Percentiles rank a stretch among this genome's conserved stretches.
Evolutionary conservation across 495 filamentous ascomycete genomes (phyloP).

Genomic region (Zalerion maritima): DNA sequence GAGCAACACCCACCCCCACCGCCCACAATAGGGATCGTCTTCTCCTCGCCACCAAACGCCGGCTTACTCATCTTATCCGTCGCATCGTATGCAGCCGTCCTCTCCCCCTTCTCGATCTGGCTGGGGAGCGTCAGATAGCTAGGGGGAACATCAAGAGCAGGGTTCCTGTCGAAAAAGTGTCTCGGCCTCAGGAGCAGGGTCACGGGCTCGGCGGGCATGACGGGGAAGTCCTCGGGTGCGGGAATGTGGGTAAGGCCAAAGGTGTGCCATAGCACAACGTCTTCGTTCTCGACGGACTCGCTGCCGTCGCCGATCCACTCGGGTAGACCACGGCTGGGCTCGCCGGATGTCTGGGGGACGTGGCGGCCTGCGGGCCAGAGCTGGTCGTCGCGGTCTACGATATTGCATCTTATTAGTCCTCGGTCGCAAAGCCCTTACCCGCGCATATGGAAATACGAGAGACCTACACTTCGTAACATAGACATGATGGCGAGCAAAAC

Average conservation of each 20-base stretch:
- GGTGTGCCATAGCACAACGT: slow-evolving; percentile 92
- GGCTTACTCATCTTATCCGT: slow-evolving; percentile 30
- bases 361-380: slow-evolving; percentile 86
- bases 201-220: slow-evolving; percentile 92
- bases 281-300: slow-evolving; percentile 63
- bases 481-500: slow-evolving; percentile 81
- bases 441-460: background rate
- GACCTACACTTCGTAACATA: slow-evolving; percentile 80
- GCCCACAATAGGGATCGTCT: no score
- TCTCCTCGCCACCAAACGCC: no score
- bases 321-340: slow-evolving; percentile 62
- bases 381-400: slow-evolving; percentile 64
- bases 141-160: slow-evolving; percentile 75
- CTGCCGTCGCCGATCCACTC: slow-evolving; percentile 71
- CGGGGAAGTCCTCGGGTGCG: slow-evolving; percentile 79
- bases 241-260: slow-evolving; percentile 92
- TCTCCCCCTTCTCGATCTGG: slow-evolving; percentile 41
- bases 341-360: slow-evolving; percentile 84
- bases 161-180: slow-evolving; percentile 79
- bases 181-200: slow-evolving; percentile 68
- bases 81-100: slow-evolving; percentile 29
- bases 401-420: no score
- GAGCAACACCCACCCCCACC: slow-evolving; percentile 17
- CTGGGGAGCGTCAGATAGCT: slow-evolving; percentile 63
- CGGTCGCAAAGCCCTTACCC: no score